These are phyloP conservation scores for Suhomyces panamericanus DNA, from an alignment of 1,139 yeast genomes.

Conservation along the genomic window DNA sequence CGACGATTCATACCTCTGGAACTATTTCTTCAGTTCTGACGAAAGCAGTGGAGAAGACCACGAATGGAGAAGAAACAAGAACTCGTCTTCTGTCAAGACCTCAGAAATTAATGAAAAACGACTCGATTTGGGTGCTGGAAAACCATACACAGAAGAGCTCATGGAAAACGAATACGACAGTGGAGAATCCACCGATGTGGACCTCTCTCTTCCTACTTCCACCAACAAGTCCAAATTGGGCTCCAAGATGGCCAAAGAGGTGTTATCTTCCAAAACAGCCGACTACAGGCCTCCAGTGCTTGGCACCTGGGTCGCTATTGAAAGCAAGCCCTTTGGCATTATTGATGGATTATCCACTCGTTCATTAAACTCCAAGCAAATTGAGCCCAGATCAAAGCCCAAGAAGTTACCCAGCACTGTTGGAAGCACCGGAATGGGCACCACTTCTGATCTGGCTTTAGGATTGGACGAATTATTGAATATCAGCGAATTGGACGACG, in stretches of 20 bases:
- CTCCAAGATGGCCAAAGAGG: constrained; percentile 82
- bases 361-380: constrained; percentile 44
- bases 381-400: constrained; percentile 21
- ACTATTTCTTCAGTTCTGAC: constrained; percentile 52
- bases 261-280: constrained; percentile 77
- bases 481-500: constrained; percentile 85
- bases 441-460: constrained; percentile 57
- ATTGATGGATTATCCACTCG: constrained; percentile 92
- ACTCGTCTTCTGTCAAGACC: constrained; percentile 3
- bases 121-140: constrained; percentile 3
- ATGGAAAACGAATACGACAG: constrained; percentile 39
- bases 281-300: constrained; percentile 88
- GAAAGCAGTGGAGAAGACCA: constrained; percentile 31
- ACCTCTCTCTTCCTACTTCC: constrained; percentile 68
- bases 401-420: constrained; percentile 19
- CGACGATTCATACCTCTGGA: constrained; percentile 56
- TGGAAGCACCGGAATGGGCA: constrained; percentile 4
- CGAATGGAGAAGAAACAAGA: constrained; percentile 8
- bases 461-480: constrained; percentile 84
- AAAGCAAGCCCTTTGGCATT: constrained; percentile 83
- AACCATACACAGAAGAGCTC: constrained; percentile 10
- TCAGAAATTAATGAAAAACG: constrained; percentile 3
- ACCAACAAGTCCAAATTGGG: constrained; percentile 56
- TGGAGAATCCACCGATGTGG: constrained; percentile 94
- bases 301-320: constrained; percentile 87